A percentile compares a stretch with the other conserved stretches of the same genome.
Evolutionary conservation across 1,284 basidiomycete genomes (phyloP).

Genomic region (Fistulina hepatica): DNA sequence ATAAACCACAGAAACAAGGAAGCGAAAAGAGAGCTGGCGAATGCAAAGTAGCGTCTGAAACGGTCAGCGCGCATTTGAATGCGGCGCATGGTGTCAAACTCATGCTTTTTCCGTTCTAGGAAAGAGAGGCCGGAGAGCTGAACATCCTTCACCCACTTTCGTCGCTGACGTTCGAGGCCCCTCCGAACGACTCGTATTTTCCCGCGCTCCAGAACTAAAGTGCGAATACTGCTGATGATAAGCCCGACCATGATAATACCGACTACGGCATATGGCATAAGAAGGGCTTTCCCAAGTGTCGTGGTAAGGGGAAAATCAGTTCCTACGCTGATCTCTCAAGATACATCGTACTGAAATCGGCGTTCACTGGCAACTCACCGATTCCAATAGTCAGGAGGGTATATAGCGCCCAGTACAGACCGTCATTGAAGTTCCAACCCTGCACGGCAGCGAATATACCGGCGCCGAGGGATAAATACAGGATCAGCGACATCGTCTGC

Average conservation of each 20-base stretch:
- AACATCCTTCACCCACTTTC: conserved; percentile 15
- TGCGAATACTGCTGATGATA: conserved; percentile 27
- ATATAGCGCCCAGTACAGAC: conserved; percentile 31
- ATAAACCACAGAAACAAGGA: conserved; percentile 28
- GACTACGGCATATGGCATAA: conserved; percentile 28
- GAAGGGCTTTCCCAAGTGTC: conserved; percentile 19
- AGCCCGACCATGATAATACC: conserved; percentile 28
- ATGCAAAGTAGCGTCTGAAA: conserved; percentile 20
- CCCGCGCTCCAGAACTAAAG: conserved; percentile 27
- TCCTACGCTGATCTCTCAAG: too few relatives aligned
- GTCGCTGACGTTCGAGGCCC: conserved; percentile 23
- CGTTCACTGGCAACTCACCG: too few relatives aligned
- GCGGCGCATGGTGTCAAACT: conserved; percentile 28
- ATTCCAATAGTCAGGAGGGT: conserved; percentile 30
- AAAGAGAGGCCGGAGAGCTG: too few relatives aligned
- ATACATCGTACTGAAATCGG: too few relatives aligned
- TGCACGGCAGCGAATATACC: conserved; percentile 26
- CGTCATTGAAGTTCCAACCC: conserved; percentile 27
- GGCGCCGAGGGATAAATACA: conserved; percentile 28
- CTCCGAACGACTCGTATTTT: conserved; percentile 23
- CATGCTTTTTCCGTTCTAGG: conserved; percentile 22
- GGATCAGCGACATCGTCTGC: conserved; percentile 27
- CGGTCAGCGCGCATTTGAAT: conserved; percentile 20
- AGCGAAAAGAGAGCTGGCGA: conserved; percentile 21
- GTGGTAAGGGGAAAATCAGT: conserved; percentile 26